These are phyloP conservation scores for Pezicula neosporulosa DNA, from an alignment of 2,329 filamentous ascomycete species.

Conservation along the genomic window DNA sequence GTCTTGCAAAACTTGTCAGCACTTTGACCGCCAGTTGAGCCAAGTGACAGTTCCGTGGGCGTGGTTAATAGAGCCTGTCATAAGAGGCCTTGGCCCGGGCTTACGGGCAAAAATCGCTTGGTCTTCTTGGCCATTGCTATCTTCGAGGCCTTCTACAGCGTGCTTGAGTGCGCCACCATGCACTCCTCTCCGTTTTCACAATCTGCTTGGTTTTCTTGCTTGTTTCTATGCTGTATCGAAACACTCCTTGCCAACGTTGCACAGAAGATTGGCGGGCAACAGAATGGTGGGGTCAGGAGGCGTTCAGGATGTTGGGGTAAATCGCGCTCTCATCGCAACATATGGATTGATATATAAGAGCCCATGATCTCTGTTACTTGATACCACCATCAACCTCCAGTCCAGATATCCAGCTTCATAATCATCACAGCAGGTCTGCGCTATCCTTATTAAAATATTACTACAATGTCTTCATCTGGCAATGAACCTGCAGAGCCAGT, in stretches of 20 bases:
- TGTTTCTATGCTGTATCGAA: neutral
- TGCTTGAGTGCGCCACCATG: neutral
- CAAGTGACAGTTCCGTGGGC: neutral
- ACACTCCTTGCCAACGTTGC: neutral
- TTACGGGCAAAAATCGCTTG: neutral
- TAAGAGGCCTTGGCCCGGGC: neutral
- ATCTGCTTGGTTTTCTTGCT: neutral
- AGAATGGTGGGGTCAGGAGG: neutral
- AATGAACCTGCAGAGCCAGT: slow-evolving; percentile 57
- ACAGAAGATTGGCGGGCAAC: neutral
- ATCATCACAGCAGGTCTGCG: neutral
- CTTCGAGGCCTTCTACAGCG: too few relatives aligned
- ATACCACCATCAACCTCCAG: neutral
- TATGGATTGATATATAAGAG: neutral
- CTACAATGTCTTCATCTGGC: neutral
- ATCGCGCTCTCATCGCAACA: too few relatives aligned
- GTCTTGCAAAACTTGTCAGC: neutral
- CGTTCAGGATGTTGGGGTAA: too few relatives aligned
- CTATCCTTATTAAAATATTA: neutral
- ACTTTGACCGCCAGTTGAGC: neutral
- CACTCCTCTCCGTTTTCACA: neutral
- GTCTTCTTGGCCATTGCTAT: neutral
- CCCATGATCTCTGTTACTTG: neutral
- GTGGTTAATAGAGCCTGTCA: neutral
- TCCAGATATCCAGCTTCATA: neutral